Evolutionary conservation across 2,329 filamentous ascomycete species (phyloP), one percentile per base, ranked within the genome.

Genomic region (Hypoxylon rubiginosum): DNA sequence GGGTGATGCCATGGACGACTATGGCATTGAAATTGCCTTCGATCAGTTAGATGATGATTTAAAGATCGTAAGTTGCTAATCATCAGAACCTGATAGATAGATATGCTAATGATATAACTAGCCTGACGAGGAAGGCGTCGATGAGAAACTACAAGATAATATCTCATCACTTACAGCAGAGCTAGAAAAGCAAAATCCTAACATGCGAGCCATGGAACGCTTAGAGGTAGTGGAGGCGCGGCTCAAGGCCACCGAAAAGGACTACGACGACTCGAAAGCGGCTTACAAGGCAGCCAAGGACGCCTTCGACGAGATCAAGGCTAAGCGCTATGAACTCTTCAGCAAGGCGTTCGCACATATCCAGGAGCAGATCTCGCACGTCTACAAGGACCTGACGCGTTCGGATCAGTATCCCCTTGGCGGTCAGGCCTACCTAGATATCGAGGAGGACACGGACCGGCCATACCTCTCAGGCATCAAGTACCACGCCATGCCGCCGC

Each of bases 401-500:
- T 96, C 92, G 43, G 87, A 92, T 34, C 91, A 92, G n/a, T 97
- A 97, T 78, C 94, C 95, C 0, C 86, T 98, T n/a, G 96, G 96
- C 73, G 96, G 96, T 8, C 88, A 90, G 78, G 88, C 89, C 0
- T 97, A 97, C 76, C 89, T 99, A 51, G 94, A 97, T 76, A 94
- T 97, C 63, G 89, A 91, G 78, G 94, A 97, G 77, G 95, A 99
- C 78, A 92, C 91, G n/a, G 94, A 97, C 69, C 95, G 97, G 75
- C 96, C 96, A 0, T 99, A 98, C 79, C 88, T 97, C 3, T 93
- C 92, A 43, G 96, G 96, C 32, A 94, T 99, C 81, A 97, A 97
- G 77, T 99, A 99, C 81, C 94, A 98, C 78, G 97, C 96, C 68
- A 99, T 98, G 94, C 96, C 96, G 19, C 96, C 96, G 1, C 88